Percentiles rank a stretch among this genome's conserved stretches.
phyloP scores from a whole-genome alignment of 2,329 filamentous ascomycete species.

The Sporothrix curviconia region DNA sequence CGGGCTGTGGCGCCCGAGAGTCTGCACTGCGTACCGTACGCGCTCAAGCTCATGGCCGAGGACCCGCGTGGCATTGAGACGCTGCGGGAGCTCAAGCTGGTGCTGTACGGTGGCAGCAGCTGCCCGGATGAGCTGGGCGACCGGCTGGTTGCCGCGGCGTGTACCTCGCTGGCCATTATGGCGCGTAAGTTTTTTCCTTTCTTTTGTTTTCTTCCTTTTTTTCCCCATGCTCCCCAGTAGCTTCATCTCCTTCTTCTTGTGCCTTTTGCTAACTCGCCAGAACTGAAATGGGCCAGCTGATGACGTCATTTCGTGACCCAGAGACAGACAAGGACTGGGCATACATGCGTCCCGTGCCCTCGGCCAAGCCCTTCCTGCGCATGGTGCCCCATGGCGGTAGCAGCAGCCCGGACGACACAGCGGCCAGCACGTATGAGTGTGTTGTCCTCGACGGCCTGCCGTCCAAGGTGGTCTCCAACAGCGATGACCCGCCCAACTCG shows the following conservation, averaged over 20 bases:
- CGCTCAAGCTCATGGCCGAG: conserved; percentile 57
- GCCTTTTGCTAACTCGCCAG: not conserved
- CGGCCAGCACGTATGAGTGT: conserved; percentile 31
- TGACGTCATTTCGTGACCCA: conserved; percentile 49
- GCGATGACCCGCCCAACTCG: conserved; percentile 25
- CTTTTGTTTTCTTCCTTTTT: not conserved
- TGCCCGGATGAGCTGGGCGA: conserved; percentile 56
- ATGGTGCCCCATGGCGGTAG: conserved; percentile 26
- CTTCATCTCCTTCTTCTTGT: not conserved
- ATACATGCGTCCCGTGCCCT: conserved; percentile 40
- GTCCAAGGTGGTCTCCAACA: conserved; percentile 27
- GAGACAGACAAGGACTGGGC: conserved; percentile 52
- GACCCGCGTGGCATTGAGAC: conserved; percentile 44
- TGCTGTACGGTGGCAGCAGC: conserved; percentile 51
- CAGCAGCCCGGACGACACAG: conserved; percentile 23
- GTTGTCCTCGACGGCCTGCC: conserved; percentile 32
- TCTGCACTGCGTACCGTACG: conserved; percentile 58
- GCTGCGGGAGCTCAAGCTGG: conserved; percentile 41
- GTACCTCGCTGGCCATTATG: conserved; percentile 50
- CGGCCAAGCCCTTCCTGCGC: conserved; percentile 31
- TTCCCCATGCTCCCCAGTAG: too few relatives aligned
- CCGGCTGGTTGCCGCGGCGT: conserved; percentile 46
- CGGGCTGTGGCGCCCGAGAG: conserved; percentile 40
- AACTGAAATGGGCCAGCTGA: conserved; percentile 56
- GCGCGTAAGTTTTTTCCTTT: conserved; percentile 30